A percentile compares a stretch with the other conserved stretches of the same genome.
phyloP scores from a whole-genome alignment of 2,329 filamentous ascomycete species.

The Orbilia ellipsospora region DNA sequence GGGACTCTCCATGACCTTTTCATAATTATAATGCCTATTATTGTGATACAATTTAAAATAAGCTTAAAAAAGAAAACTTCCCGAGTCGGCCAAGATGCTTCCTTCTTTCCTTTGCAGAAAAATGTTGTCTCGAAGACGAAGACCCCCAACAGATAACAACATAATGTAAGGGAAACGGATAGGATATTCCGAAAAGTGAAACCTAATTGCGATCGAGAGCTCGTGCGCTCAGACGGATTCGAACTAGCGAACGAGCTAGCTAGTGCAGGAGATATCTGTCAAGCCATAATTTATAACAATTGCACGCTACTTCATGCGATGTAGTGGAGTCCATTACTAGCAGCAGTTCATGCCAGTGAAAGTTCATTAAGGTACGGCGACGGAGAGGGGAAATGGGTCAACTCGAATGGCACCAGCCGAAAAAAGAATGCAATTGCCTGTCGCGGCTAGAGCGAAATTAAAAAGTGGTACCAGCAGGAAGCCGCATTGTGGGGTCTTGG shows the following conservation, averaged over 20 bases:
- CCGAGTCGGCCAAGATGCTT: neutral
- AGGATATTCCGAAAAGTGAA: neutral
- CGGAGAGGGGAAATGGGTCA: neutral
- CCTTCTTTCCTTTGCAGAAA: neutral
- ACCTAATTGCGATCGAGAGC: slow-evolving; percentile 37
- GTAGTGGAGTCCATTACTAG: slow-evolving; percentile 13
- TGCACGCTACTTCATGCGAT: slow-evolving; percentile 39
- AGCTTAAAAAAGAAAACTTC: slow-evolving; percentile 37
- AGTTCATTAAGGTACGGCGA: slow-evolving; percentile 18
- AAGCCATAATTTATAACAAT: no score
- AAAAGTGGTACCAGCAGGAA: slow-evolving; percentile 30
- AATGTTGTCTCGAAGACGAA: neutral
- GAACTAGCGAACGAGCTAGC: slow-evolving; percentile 15
- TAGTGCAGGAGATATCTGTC: no score
- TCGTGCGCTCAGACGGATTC: slow-evolving; percentile 39
- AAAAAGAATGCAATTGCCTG: slow-evolving; percentile 48
- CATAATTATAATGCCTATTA: neutral
- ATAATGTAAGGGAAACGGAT: neutral
- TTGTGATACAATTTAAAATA: slow-evolving; percentile 10
- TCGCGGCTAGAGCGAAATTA: slow-evolving; percentile 30
- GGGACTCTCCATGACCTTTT: slow-evolving; percentile 30
- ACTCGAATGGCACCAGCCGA: slow-evolving; percentile 30
- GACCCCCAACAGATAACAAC: slow-evolving; percentile 1
- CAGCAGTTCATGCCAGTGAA: neutral
- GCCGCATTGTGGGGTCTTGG: slow-evolving; percentile 43